Conservation (phyloP, 1,284 basidiomycete species). For the Microbotryum violaceum region DNA sequence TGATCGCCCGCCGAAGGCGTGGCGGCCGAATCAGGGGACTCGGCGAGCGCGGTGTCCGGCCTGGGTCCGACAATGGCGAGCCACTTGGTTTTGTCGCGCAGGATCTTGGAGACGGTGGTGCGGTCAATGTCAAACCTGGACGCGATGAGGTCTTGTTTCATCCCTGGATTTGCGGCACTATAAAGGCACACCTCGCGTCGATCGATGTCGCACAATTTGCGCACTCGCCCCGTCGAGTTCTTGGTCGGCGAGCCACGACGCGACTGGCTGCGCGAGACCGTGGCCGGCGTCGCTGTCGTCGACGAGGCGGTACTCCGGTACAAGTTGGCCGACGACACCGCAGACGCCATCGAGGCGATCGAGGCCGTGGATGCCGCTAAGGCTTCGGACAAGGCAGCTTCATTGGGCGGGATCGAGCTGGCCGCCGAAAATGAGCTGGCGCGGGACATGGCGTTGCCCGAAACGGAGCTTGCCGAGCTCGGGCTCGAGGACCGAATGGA, state of each 20-base stretch:
- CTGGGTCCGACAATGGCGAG: slow-evolving; percentile 44
- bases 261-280: slow-evolving; percentile 3
- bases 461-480: slow-evolving; percentile 18
- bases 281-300: neutral
- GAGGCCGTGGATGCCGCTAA: slow-evolving; percentile 2
- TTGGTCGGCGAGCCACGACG: slow-evolving; percentile 24
- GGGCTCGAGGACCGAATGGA: slow-evolving; percentile 22
- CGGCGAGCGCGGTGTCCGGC: neutral
- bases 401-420: slow-evolving; percentile 17
- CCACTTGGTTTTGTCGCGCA: slow-evolving; percentile 76
- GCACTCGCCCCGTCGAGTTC: slow-evolving; percentile 1
- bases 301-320: neutral
- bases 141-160: slow-evolving; percentile 69
- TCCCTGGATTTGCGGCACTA: slow-evolving; percentile 46
- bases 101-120: slow-evolving; percentile 86
- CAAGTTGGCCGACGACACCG: slow-evolving; percentile 7
- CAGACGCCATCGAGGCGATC: slow-evolving; percentile 10
- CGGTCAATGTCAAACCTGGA: slow-evolving; percentile 68
- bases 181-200: slow-evolving; percentile 69
- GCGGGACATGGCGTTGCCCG: slow-evolving; percentile 13
- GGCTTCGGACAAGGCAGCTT: neutral
- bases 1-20: slow-evolving; percentile 52
- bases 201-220: slow-evolving; percentile 60
- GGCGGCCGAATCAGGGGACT: slow-evolving; percentile 47
- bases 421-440: slow-evolving; percentile 18